A percentile compares a stretch with the other conserved stretches of the same genome.
phyloP scores from a whole-genome alignment of 257 asterid genomes.

The Mitragyna speciosa region DNA sequence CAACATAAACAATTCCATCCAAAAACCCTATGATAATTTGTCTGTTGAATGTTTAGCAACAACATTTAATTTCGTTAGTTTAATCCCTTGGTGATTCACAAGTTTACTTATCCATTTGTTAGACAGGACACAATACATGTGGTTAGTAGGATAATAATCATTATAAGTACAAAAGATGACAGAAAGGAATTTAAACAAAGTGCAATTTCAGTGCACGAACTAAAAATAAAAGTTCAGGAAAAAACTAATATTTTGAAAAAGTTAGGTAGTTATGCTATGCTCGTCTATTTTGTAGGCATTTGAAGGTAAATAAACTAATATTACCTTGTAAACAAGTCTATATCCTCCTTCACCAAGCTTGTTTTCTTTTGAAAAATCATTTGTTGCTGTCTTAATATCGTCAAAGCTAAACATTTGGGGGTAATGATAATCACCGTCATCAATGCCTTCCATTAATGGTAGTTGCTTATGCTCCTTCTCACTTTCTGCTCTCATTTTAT shows the following conservation, averaged over 20 bases:
- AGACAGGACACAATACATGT: neutral
- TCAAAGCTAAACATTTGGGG: slow-evolving; percentile 17
- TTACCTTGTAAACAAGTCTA: slow-evolving; percentile 33
- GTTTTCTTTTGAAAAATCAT: slow-evolving; percentile 26
- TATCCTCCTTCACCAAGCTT: slow-evolving; percentile 32
- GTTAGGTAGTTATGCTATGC: neutral
- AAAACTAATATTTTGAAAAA: no score
- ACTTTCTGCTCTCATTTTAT: neutral
- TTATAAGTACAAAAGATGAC: neutral
- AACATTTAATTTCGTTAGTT: neutral
- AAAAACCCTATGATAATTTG: neutral
- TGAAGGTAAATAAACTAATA: neutral
- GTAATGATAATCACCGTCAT: neutral
- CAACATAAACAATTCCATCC: neutral
- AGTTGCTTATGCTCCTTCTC: slow-evolving; percentile 2
- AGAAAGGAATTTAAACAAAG: neutral
- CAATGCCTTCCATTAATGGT: neutral
- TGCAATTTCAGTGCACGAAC: neutral
- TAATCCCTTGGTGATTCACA: neutral
- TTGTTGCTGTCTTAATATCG: slow-evolving; percentile 22
- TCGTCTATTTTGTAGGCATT: neutral
- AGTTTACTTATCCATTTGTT: neutral
- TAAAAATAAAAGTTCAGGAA: no score
- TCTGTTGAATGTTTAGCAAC: neutral
- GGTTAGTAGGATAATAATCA: neutral